Evolutionary conservation across 495 filamentous ascomycete species (phyloP).

Genomic region (Saxophila tyrrhenica): DNA sequence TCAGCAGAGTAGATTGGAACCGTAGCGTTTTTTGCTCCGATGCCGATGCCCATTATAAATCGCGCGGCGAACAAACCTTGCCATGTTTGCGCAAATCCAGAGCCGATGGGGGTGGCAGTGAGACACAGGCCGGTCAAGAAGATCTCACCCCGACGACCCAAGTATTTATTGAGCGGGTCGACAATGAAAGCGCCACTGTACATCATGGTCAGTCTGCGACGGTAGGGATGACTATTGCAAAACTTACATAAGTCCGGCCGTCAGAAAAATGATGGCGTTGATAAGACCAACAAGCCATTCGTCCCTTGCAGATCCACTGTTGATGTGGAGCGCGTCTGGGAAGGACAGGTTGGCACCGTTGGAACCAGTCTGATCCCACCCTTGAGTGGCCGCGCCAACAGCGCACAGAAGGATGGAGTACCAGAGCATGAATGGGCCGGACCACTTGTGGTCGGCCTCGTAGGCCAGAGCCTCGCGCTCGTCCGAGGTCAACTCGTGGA

Average conservation of each 20-base stretch:
- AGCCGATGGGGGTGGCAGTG: constrained; percentile 39
- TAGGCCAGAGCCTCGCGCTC: constrained; percentile 44
- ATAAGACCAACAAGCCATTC: constrained; percentile 14
- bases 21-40: constrained; percentile 48
- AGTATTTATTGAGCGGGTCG: constrained; percentile 45
- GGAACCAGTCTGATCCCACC: constrained; percentile 64
- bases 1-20: constrained; percentile 50
- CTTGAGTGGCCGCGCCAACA: constrained; percentile 58
- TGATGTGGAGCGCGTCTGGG: constrained; percentile 41
- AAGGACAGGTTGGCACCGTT: constrained; percentile 61
- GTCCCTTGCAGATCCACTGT: neutral
- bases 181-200: constrained; percentile 28
- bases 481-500: constrained; percentile 44
- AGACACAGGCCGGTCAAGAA: constrained; percentile 37
- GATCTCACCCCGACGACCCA: constrained; percentile 49
- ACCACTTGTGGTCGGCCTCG: constrained; percentile 53
- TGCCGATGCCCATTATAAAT: constrained; percentile 51
- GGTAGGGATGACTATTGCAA: neutral
- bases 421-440: constrained; percentile 52
- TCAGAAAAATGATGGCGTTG: constrained; percentile 19
- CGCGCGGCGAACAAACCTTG: constrained; percentile 43
- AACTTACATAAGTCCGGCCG: constrained; percentile 18
- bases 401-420: constrained; percentile 60
- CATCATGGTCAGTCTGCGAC: neutral
- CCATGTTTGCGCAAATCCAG: constrained; percentile 41